Evolutionary conservation across 2,329 filamentous ascomycete genomes (phyloP).

Genomic region (Septoria petroselini): DNA sequence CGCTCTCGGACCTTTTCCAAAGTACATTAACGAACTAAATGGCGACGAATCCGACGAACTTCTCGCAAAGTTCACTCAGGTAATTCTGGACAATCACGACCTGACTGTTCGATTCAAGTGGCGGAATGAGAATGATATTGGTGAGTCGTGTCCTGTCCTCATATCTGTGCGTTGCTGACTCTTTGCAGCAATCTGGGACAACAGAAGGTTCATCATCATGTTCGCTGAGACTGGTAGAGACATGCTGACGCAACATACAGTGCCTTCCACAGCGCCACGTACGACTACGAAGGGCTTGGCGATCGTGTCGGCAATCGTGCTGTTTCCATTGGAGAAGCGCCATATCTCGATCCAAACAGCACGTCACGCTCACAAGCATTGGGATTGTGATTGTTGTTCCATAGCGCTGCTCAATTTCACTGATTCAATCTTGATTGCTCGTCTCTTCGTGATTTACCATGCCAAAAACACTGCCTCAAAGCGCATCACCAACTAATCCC

Average conservation of each 20-base stretch:
- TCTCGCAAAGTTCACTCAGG: slow-evolving; percentile 28
- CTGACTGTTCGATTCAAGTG: slow-evolving; percentile 51
- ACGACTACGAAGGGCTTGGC: slow-evolving; percentile 58
- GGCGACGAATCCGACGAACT: slow-evolving; percentile 28
- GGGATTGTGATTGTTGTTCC: background rate
- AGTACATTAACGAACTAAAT: slow-evolving; percentile 53
- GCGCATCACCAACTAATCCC: background rate
- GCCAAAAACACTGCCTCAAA: too few species aligned
- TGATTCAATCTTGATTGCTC: too few species aligned
- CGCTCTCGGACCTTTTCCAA: slow-evolving; percentile 57
- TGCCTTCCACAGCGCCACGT: slow-evolving; percentile 59
- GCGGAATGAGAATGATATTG: slow-evolving; percentile 49
- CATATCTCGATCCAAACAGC: slow-evolving; percentile 54
- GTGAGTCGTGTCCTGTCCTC: slow-evolving; percentile 35
- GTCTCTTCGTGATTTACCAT: too few species aligned
- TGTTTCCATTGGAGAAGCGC: slow-evolving; percentile 56
- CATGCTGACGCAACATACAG: slow-evolving; percentile 63
- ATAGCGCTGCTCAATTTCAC: too few species aligned
- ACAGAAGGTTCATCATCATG: slow-evolving; percentile 42
- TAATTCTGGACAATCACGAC: slow-evolving; percentile 51
- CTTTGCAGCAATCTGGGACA: slow-evolving; percentile 61
- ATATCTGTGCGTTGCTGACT: slow-evolving; percentile 31
- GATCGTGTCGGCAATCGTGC: slow-evolving; percentile 53
- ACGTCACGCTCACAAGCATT: slow-evolving; percentile 39
- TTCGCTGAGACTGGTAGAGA: slow-evolving; percentile 35